Base-by-base conservation (phyloP, 2,329 filamentous ascomycete genomes). In the Pleochaeta shiraiana region DNA sequence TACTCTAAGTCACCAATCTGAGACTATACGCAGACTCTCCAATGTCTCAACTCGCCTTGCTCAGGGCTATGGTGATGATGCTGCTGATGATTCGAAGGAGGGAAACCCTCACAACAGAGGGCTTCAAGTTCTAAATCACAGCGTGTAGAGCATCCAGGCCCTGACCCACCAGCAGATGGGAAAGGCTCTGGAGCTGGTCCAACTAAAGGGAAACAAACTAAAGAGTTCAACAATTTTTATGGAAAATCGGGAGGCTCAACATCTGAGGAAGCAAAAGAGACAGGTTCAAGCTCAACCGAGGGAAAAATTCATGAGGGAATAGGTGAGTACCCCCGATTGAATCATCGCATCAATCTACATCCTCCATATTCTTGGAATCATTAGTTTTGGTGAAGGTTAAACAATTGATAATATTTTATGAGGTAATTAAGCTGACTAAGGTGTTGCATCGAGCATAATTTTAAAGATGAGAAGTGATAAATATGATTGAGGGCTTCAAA, bases 101-200 rank as follows among this genome's bases (percentile, higher is more conserved):
- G 75, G 50, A 70, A 74, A 33, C 75, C 76, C 3, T 71, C 75
- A 66, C 67, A 72, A 14, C 75, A 77, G 67, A 73, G 72, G 1
- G 33, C 65, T 0, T 69, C 74, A 14, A 74, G 68, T 57, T 63
- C 64, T 28, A 71, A 70, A 1, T 74, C 75, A 65, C 67, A 74
- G 21, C 66, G 72, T 9, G 70, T 69, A 9, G 77, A 79, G 66
- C 77, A 78, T 65, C 77, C 77, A 0, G 76, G 77, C 2, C 76
- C 76, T 4, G 67, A 70, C 9, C 72, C 76, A 0, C 75, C 76
- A 0, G 68, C 73, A 28, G 75, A 75, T 61, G 76, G 76, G 30
- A 70, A 76, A 68, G 74, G 73, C 11, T 73, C 72, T 9, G 74
- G 73, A 19, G 73, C 70, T 47, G 72, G 74, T 3, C 70, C 74